A percentile compares a stretch with the other conserved stretches of the same genome.
These are phyloP conservation scores for Cucumis sativus DNA, from an alignment of 306 rosid genomes.

Conservation along the genomic window DNA sequence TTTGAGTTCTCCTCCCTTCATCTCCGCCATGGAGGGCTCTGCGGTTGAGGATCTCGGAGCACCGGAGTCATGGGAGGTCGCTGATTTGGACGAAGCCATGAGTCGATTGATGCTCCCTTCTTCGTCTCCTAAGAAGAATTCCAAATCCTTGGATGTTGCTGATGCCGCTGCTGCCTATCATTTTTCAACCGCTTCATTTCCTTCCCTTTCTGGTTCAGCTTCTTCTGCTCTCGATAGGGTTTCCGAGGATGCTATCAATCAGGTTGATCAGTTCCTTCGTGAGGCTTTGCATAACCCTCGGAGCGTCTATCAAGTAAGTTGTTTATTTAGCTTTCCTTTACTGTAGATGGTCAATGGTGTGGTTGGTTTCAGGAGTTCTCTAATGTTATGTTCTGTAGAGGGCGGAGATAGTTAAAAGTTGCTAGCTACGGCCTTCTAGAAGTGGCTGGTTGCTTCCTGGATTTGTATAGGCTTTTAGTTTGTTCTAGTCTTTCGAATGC, in stretches of 20 bases:
- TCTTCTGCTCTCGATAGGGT: slow-evolving; percentile 17
- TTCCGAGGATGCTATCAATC: slow-evolving; percentile 45
- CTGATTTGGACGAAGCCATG: slow-evolving; percentile 79
- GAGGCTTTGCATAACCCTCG: slow-evolving; percentile 96
- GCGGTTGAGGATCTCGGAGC: slow-evolving; percentile 79
- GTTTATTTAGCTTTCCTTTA: neutral
- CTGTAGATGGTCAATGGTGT: neutral
- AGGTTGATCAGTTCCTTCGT: slow-evolving; percentile 84
- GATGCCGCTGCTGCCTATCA: slow-evolving; percentile 1
- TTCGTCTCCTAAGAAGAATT: slow-evolving; percentile 30
- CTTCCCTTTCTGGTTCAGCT: slow-evolving; percentile 13
- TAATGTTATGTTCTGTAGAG: neutral
- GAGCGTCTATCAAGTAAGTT: slow-evolving; percentile 78
- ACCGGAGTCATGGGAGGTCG: slow-evolving; percentile 94
- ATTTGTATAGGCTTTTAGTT: neutral
- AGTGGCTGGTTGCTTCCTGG: neutral
- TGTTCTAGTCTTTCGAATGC: neutral
- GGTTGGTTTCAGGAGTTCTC: neutral
- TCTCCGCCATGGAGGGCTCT: slow-evolving; percentile 78
- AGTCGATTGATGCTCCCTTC: slow-evolving; percentile 58
- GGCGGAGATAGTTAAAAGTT: neutral
- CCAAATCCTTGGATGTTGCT: slow-evolving; percentile 14
- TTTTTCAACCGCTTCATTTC: slow-evolving; percentile 8
- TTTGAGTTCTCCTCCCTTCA: neutral
- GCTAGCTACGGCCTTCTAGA: neutral